Base-by-base conservation (phyloP, 768 basidiomycete genomes). In the Udeniomyces megalosporus region DNA sequence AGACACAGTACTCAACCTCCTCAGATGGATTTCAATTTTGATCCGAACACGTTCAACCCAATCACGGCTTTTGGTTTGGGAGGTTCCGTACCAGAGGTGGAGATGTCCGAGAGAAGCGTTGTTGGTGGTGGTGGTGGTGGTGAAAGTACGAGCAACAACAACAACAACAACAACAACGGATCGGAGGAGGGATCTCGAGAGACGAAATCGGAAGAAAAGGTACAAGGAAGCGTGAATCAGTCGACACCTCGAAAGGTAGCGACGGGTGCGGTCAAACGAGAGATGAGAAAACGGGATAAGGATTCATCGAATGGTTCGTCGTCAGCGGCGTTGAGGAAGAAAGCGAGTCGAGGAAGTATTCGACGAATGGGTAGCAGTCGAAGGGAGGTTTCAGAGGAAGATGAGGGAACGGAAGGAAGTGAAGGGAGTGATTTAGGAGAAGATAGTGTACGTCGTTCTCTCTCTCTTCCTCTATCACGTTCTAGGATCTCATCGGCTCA, bases 251-350 rank as follows among this genome's bases (percentile, higher is more conserved):
- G 61, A 29, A 59, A 58, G 44, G 44, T 64, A 5, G 63, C 63
- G n/a, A 22, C 38, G 8, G 63, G 63, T 2, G 63, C 57, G 4
- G 51, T 64, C 35, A 59, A 28, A 47, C 22, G 63, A 12, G 63
- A 59, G 47, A 22, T 52, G 46, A 52, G 47, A 44, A 58, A 60
- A 26, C 26, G 62, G 1, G 55, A 38, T 3, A 20, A 35, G 34
- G 32, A 26, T 14, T 8, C 26, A 51, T 28, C 26, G 5, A 26
- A 3, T 14, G 4, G 17, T 14, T n/a, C 26, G 42, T 17, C 32
- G 12, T 26, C 24, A 61, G 26, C 28, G 35, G 22, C 14, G n/a
- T 7, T 34, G 35, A 5, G 60, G 38, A 28, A 4, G 38, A 15
- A 24, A 28, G 8, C 29, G 61, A 5, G 32, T 42, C 22, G 55